Base-by-base conservation (phyloP, 345 rosid genomes). In the Sonneratia alba region DNA sequence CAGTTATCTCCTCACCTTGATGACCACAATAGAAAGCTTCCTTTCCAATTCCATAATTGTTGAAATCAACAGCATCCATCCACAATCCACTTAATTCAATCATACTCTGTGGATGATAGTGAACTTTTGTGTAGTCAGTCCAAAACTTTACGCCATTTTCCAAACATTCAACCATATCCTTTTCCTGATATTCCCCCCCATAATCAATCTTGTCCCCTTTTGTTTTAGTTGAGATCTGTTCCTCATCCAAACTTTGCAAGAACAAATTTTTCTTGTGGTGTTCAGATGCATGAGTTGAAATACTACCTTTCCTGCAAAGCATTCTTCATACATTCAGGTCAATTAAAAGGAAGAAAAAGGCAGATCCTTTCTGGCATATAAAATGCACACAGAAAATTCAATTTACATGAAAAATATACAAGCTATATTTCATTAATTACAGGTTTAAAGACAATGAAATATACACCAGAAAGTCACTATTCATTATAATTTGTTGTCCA, bases 101-200 rank as follows among this genome's bases (percentile, higher is more conserved):
- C 34, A 90, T 71, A 74, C 93, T 90, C 59, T 81, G 88, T 24
- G 91, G 95, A 84, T 94, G 99, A 79, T 84, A 92, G 72, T 90
- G 95, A 9, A 87, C 92, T 78, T 94, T 92, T 72, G 97, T 87
- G 79, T 78, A 94, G 79, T 94, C 99, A 14, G 97, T 94, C 99
- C 99, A 94, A 78, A 73, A 91, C 65, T 87, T 82, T 43, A 94
- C 92, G 36, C 67, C 79, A 38, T 79, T 81, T 70, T 90, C 97
- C 77, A 94, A 86, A 75, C 77, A 75, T 71, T 81, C 87, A 63
- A 92, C 93, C 57, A 88, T 87, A 71, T 94, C 97, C 81, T 80
- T 71, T 72, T 94, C 96, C 72, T 79, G 82, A 65, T 86, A 85
- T 79, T 81, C 84, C 67, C 76, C 74, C 47, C 38, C 81, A 67